Conservation (phyloP, 768 basidiomycete species). For the Rhizopogon rudus region DNA sequence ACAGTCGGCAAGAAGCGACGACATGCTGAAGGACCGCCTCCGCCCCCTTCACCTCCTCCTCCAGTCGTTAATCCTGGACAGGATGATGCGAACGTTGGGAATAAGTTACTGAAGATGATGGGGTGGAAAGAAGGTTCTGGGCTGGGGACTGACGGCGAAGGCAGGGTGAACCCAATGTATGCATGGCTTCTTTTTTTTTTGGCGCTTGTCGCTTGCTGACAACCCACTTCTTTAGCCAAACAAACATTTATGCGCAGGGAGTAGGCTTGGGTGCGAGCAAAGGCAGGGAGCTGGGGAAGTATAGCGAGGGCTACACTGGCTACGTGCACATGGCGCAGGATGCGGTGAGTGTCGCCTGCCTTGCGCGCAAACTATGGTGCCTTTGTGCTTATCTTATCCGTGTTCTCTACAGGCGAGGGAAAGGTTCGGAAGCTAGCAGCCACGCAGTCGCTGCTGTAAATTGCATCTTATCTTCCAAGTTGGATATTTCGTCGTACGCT, state of each 20-base stretch:
- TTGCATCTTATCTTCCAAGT: background rate
- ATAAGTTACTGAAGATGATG: conserved; percentile 95
- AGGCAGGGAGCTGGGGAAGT: conserved; percentile 76
- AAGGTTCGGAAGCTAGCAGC: conserved; percentile 26
- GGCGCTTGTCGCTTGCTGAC: conserved; percentile 3
- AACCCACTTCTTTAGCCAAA: conserved; percentile 45
- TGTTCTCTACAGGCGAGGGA: conserved; percentile 28
- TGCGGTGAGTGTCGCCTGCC: conserved; percentile 40
- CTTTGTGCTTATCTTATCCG: conserved; percentile 22
- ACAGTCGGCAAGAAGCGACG: conserved; percentile 37
- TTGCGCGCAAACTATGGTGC: conserved; percentile 12
- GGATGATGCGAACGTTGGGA: conserved; percentile 85
- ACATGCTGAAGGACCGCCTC: conserved; percentile 47
- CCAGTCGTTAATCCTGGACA: conserved; percentile 65
- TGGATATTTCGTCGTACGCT: background rate
- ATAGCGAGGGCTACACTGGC: conserved; percentile 60
- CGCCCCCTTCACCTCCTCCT: conserved; percentile 60
- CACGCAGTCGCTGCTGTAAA: background rate
- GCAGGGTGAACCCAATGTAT: conserved; percentile 84
- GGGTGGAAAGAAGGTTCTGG: conserved; percentile 94
- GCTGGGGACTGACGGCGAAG: conserved; percentile 76
- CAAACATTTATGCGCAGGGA: conserved; percentile 82
- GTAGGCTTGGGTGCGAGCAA: conserved; percentile 92
- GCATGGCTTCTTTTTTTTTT: conserved; percentile 21
- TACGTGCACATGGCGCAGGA: conserved; percentile 74